phyloP scores from a whole-genome alignment of 176 grass and related monocot species.

The Oryza meridionalis region DNA sequence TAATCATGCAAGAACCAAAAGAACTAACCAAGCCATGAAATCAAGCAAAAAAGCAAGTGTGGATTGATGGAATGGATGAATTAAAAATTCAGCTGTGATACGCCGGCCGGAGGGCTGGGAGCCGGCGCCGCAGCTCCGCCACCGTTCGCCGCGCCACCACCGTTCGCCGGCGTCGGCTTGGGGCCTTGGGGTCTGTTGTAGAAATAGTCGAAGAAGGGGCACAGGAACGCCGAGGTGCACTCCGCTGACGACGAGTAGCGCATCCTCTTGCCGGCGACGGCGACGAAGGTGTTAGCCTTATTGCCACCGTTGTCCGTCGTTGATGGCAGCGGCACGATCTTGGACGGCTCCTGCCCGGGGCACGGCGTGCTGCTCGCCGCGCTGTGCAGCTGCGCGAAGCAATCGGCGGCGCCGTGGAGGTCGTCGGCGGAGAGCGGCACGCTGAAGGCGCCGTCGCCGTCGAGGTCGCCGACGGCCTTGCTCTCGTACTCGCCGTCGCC shows the following conservation, averaged over 20 bases:
- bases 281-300: conserved; percentile 20
- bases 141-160: not conserved
- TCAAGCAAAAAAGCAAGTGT: no score
- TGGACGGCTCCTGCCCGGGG: conserved; percentile 36
- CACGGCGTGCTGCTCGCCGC: not conserved
- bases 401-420: conserved; percentile 12
- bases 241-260: conserved; percentile 13
- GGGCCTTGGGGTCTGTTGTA: no score
- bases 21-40: not conserved
- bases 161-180: no score
- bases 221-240: conserved; percentile 3
- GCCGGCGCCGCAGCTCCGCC: no score
- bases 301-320: no score
- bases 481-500: conserved; percentile 36
- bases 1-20: no score
- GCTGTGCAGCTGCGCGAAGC: conserved; percentile 10
- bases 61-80: not conserved
- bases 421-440: not conserved
- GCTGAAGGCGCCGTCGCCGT: not conserved
- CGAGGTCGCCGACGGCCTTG: conserved; percentile 15
- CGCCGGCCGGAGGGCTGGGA: not conserved
- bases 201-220: conserved; percentile 5
- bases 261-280: conserved; percentile 17
- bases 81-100: not conserved
- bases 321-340: not conserved